A percentile compares a stretch with the other conserved stretches of the same genome.
phyloP scores from a whole-genome alignment of 257 asterid species.

The Lithospermum erythrorhizon region DNA sequence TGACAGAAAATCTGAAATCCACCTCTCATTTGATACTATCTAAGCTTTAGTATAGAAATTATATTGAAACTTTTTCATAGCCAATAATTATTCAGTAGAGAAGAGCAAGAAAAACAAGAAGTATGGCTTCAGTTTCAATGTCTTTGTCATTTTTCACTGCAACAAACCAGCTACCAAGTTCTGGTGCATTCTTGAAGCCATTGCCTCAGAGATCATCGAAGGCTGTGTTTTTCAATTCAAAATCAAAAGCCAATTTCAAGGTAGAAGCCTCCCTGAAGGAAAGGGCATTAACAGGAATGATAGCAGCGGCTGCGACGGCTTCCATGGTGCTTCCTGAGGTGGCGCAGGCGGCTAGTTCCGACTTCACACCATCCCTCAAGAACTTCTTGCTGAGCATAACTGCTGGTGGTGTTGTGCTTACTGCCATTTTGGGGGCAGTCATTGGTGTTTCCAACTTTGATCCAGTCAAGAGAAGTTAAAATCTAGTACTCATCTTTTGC shows the following conservation, averaged over 20 bases:
- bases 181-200: slow-evolving; percentile 30
- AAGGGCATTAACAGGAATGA: slow-evolving; percentile 26
- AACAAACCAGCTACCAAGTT: slow-evolving; percentile 13
- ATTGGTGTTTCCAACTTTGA: slow-evolving; percentile 45
- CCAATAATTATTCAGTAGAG: neutral
- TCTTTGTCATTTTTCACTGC: slow-evolving; percentile 20
- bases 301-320: slow-evolving; percentile 30
- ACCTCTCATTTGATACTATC: slow-evolving; percentile 14
- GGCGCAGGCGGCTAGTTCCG: slow-evolving; percentile 33
- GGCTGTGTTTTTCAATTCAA: slow-evolving; percentile 6
- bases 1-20: slow-evolving; percentile 19
- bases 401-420: slow-evolving; percentile 38
- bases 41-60: neutral
- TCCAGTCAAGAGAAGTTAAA: slow-evolving; percentile 35
- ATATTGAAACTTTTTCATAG: neutral
- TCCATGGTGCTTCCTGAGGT: slow-evolving; percentile 38
- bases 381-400: slow-evolving; percentile 48
- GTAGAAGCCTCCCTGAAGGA: slow-evolving; percentile 36
- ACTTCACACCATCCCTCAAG: slow-evolving; percentile 37
- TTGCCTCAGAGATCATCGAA: slow-evolving; percentile 17
- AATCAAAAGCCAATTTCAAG: slow-evolving; percentile 8
- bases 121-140: slow-evolving; percentile 42
- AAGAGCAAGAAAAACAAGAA: neutral
- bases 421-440: slow-evolving; percentile 28
- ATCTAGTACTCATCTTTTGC: neutral